phyloP scores from a whole-genome alignment of 139 green algal species.

The Coccomyxa sp. region DNA sequence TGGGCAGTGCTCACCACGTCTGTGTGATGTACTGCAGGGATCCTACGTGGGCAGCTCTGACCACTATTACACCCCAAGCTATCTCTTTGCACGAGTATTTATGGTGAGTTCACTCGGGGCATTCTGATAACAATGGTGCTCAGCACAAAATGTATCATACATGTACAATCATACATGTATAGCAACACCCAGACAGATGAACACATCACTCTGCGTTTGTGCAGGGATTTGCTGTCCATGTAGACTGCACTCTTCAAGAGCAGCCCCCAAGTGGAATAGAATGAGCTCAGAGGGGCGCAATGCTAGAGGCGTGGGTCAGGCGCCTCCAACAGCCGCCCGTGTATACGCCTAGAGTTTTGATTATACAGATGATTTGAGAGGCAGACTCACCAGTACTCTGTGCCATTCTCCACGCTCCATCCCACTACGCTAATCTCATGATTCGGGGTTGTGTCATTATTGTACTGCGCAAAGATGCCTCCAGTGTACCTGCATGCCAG shows the following conservation, averaged over 20 bases:
- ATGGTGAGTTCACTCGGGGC: neutral
- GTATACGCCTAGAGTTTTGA: neutral
- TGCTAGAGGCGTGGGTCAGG: no score
- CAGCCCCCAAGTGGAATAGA: neutral
- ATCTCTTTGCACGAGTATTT: no score
- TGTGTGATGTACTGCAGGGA: neutral
- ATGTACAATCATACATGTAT: no score
- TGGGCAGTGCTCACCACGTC: neutral
- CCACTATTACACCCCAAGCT: no score
- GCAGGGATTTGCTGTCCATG: no score
- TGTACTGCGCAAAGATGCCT: slow-evolving; percentile 44
- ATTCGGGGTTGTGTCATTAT: slow-evolving; percentile 48
- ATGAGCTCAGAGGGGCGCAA: no score
- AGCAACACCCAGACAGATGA: no score
- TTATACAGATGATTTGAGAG: no score
- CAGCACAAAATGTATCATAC: neutral
- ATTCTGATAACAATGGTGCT: neutral
- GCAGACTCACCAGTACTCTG: slow-evolving; percentile 57
- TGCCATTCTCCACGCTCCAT: slow-evolving; percentile 66
- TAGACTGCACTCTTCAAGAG: neutral
- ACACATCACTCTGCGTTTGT: neutral
- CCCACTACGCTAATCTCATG: slow-evolving; percentile 86
- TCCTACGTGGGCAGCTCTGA: neutral
- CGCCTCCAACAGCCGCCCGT: no score
- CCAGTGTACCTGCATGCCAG: slow-evolving; percentile 24